These are phyloP conservation scores for Pancytospora philotis DNA, from an alignment of 371 early-diverging fungal genomes.

Conservation along the genomic window DNA sequence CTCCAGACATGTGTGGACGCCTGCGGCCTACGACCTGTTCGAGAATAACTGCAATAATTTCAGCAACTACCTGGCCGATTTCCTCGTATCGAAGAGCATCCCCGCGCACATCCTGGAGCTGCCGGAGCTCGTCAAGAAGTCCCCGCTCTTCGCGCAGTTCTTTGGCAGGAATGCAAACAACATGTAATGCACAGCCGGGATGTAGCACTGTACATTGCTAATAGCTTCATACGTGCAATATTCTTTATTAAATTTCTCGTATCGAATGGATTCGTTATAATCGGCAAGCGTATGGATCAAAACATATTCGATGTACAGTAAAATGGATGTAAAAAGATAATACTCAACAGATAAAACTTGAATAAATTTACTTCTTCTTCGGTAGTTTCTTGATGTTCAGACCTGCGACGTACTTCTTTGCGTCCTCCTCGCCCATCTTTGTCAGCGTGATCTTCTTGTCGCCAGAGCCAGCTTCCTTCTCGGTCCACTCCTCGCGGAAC, in stretches of 20 bases:
- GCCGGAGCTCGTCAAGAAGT: conserved; percentile 29
- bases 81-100: conserved; percentile 44
- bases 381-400: conserved; percentile 34
- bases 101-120: conserved; percentile 57
- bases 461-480: conserved; percentile 39
- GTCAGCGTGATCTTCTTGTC: conserved; percentile 17
- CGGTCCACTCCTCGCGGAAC: conserved; percentile 37
- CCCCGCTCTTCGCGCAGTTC: background rate
- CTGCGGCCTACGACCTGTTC: conserved; percentile 52
- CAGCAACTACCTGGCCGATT: conserved; percentile 37
- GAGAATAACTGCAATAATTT: conserved; percentile 60
- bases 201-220: background rate
- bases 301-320: no score
- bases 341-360: no score
- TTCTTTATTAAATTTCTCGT: conserved; percentile 1
- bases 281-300: background rate
- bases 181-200: background rate
- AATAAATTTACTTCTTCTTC: conserved; percentile 25
- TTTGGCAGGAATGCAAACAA: background rate
- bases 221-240: background rate
- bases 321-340: background rate
- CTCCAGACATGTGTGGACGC: conserved; percentile 30
- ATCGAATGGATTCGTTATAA: background rate
- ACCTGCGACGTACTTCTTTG: conserved; percentile 34
- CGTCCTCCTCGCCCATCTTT: conserved; percentile 44